phyloP scores from a whole-genome alignment of 257 asterid genomes.

The Orobanche coerulescens region DNA sequence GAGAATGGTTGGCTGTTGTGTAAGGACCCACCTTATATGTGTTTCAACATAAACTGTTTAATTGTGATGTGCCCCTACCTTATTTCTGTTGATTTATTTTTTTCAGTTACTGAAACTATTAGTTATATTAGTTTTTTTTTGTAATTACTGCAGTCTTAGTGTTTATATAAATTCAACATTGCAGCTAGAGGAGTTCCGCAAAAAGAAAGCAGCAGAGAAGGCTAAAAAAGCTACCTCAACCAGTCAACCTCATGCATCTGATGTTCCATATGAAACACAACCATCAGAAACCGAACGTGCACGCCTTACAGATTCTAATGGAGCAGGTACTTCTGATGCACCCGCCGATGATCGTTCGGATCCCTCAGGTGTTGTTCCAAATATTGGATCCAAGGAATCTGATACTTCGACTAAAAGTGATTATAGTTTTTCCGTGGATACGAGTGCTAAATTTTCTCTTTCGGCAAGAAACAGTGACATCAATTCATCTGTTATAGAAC shows the following conservation, averaged over 20 bases:
- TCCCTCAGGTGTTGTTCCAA: constrained; percentile 25
- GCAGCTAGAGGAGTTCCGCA: constrained; percentile 95
- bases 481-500: constrained; percentile 19
- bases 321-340: constrained; percentile 48
- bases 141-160: background rate
- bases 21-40: background rate
- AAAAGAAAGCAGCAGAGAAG: constrained; percentile 69
- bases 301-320: constrained; percentile 39
- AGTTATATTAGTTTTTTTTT: constrained; percentile 15
- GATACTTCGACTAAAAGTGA: constrained; percentile 27
- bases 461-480: constrained; percentile 24
- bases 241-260: constrained; percentile 34
- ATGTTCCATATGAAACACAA: constrained; percentile 36
- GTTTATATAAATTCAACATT: constrained; percentile 1
- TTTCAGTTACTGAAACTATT: background rate
- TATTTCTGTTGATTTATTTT: background rate
- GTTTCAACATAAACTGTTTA: background rate
- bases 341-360: constrained; percentile 31
- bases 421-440: constrained; percentile 25
- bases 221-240: constrained; percentile 48
- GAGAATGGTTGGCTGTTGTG: constrained; percentile 5
- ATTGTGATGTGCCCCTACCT: background rate
- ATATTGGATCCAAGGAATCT: constrained; percentile 32
- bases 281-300: constrained; percentile 35
- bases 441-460: constrained; percentile 25